Base-by-base conservation (phyloP, 2,329 filamentous ascomycete species). In the Trichoderma oligosporum region DNA sequence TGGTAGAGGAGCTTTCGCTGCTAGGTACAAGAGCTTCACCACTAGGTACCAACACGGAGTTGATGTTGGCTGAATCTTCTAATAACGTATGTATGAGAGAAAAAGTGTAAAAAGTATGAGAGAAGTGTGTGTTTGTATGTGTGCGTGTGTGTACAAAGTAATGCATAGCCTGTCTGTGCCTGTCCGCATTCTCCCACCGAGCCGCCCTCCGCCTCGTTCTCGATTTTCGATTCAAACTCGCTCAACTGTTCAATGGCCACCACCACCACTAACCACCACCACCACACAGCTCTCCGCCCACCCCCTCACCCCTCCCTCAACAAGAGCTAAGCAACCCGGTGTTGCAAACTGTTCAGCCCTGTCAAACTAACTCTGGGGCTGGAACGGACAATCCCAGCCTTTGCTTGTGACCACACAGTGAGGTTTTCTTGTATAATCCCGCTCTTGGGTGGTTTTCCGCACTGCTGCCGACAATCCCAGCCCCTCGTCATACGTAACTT, bases 101-200 rank as follows among this genome's bases (percentile, higher is more conserved):
- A n/a, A n/a, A n/a, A n/a, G n/a, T n/a, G n/a, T n/a, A n/a, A n/a
- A n/a, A n/a, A n/a, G n/a, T n/a, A 24, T 27, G 39, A 18, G 12
- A 48, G 46, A 29, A 36, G 14, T 45, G 25, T 9, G n/a, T 16
- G 22, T n/a, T n/a, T 25, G 31, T 4, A 33, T 14, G 46, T 20
- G 46, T 36, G 46, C 12, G 48, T 16, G 51, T 16, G 39, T n/a
- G n/a, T n/a, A n/a, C n/a, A n/a, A n/a, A 42, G 36, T 36, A 14
- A 8, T 24, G 46, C 18, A n/a, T n/a, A n/a, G n/a, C n/a, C n/a
- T 47, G 49, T 18, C 27, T 46, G 49, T 53, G 41, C 51, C 52
- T 55, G 41, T 55, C 52, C 52, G 52, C 41, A 45, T 55, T 55
- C 52, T 55, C 31, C 52, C 52, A 55, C 52, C 52, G 52, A 55